Evolutionary conservation across 2,329 filamentous ascomycete genomes (phyloP).

Genomic region (Dichotomopilus funicola): DNA sequence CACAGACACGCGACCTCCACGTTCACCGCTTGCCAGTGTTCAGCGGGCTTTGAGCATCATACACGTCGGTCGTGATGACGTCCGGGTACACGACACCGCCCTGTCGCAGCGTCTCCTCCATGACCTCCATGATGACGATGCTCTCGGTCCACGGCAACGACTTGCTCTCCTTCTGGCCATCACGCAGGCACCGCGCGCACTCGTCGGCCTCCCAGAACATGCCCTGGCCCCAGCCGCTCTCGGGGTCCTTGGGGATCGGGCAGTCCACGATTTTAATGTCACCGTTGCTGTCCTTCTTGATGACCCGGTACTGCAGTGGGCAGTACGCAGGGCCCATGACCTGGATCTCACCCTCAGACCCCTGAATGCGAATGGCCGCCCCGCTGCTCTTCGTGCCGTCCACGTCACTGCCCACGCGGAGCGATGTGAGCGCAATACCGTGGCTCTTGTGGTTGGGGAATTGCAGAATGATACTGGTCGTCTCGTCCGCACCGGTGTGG

Average conservation of each 20-base stretch:
- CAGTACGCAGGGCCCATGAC: conserved; percentile 66
- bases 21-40: conserved; percentile 44
- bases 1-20: background rate
- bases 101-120: conserved; percentile 50
- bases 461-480: conserved; percentile 67
- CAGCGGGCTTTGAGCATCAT: conserved; percentile 53
- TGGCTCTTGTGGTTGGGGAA: conserved; percentile 66
- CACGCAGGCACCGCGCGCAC: conserved; percentile 47
- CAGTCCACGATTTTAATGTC: conserved; percentile 46
- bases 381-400: conserved; percentile 53
- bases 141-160: conserved; percentile 69
- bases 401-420: conserved; percentile 57
- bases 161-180: conserved; percentile 70
- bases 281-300: conserved; percentile 45
- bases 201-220: conserved; percentile 61
- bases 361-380: conserved; percentile 72
- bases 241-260: conserved; percentile 46
- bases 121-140: conserved; percentile 73
- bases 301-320: conserved; percentile 58
- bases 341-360: conserved; percentile 74
- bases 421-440: conserved; percentile 62
- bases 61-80: conserved; percentile 51
- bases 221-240: conserved; percentile 58
- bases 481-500: conserved; percentile 67
- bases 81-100: conserved; percentile 49